Evolutionary conservation across 306 rosid genomes (phyloP).

Genomic region (Vachellia collinsii): DNA sequence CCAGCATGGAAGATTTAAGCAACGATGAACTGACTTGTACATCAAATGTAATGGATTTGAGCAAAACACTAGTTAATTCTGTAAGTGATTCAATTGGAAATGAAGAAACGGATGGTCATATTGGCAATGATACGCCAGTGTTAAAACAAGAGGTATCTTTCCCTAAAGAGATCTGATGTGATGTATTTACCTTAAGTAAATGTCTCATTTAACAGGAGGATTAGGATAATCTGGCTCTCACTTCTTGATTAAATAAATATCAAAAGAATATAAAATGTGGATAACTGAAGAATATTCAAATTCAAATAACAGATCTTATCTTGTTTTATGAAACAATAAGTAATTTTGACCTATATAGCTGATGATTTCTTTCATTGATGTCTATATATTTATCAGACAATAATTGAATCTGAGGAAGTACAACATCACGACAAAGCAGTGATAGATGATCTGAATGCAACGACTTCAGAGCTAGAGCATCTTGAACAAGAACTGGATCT

Average conservation of each 20-base stretch:
- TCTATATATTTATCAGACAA: conserved; percentile 36
- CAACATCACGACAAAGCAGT: conserved; percentile 53
- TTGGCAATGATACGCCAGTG: conserved; percentile 30
- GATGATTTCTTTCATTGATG: conserved; percentile 31
- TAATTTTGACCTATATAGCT: conserved; percentile 11
- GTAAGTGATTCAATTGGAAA: background rate
- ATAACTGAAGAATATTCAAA: conserved; percentile 22
- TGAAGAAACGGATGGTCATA: conserved; percentile 23
- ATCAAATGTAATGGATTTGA: conserved; percentile 30
- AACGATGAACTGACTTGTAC: conserved; percentile 26
- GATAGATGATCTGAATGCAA: conserved; percentile 41
- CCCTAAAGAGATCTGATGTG: conserved; percentile 14
- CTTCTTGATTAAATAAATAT: conserved; percentile 28
- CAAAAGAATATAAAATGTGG: conserved; percentile 30
- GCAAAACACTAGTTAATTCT: conserved; percentile 14
- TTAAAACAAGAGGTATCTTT: conserved; percentile 38
- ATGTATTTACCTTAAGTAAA: conserved; percentile 32
- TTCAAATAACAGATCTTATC: conserved; percentile 8
- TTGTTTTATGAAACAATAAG: conserved; percentile 8
- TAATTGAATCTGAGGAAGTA: conserved; percentile 38
- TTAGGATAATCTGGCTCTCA: background rate
- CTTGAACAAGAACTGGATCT: conserved; percentile 69
- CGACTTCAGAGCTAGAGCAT: conserved; percentile 54
- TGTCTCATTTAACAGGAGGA: conserved; percentile 1
- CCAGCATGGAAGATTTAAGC: conserved; percentile 38